phyloP scores from a whole-genome alignment of 371 early-diverging fungal genomes.

The Smittium culicis region DNA sequence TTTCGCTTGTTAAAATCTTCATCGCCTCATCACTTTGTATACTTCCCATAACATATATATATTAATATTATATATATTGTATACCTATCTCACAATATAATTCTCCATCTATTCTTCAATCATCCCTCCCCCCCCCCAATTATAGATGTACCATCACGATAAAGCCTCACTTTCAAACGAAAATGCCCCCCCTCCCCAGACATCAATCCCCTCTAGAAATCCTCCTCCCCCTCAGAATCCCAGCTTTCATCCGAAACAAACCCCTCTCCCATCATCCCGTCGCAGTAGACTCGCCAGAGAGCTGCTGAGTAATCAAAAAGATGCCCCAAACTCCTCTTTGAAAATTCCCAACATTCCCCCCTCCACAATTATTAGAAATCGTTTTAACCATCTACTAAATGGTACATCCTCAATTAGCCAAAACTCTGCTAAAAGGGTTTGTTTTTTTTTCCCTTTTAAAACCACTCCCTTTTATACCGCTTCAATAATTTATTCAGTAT shows the following conservation, averaged over 20 bases:
- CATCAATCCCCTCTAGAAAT: background rate
- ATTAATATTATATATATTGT: no score
- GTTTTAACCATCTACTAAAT: background rate
- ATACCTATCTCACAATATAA: no score
- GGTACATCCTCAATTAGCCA: background rate
- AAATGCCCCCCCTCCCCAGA: background rate
- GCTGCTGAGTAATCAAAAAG: background rate
- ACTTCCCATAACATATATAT: no score
- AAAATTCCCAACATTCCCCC: background rate
- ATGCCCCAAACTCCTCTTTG: background rate
- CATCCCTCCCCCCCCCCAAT: no score
- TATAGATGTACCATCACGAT: background rate
- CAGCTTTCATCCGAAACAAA: background rate
- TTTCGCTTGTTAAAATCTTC: no score
- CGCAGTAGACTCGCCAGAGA: background rate
- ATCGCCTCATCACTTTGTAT: no score
- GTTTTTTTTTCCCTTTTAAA: background rate
- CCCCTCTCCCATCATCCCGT: background rate
- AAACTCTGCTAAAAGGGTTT: background rate
- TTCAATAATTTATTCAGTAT: background rate
- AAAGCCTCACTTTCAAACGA: background rate
- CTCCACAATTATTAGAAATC: conserved; percentile 5
- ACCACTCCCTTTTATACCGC: background rate
- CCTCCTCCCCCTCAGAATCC: background rate
- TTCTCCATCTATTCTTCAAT: no score